Evolutionary conservation across 2,329 filamentous ascomycete species (phyloP).

Genomic region (Alternaria triticimaculans): DNA sequence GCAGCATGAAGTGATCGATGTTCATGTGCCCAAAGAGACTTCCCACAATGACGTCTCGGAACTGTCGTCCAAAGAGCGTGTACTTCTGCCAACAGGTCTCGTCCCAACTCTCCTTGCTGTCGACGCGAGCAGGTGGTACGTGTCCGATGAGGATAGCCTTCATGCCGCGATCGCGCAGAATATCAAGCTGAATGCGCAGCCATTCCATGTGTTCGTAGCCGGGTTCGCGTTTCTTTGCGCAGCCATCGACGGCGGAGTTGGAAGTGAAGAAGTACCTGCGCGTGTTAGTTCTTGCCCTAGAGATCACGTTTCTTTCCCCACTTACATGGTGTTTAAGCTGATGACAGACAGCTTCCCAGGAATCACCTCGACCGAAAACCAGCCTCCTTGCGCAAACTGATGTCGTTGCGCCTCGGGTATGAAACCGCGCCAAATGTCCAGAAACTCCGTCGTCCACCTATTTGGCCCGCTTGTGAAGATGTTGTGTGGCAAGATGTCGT

Average conservation of each 20-base stretch:
- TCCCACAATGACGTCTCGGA: slow-evolving; percentile 84
- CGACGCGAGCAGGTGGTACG: slow-evolving; percentile 86
- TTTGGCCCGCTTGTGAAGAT: slow-evolving; percentile 88
- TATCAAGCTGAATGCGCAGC: slow-evolving; percentile 86
- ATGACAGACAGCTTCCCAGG: slow-evolving; percentile 85
- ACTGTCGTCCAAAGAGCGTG: slow-evolving; percentile 86
- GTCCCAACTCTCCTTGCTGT: slow-evolving; percentile 88
- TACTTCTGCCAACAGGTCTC: slow-evolving; percentile 99
- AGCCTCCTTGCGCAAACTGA: slow-evolving; percentile 89
- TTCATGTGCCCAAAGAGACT: slow-evolving; percentile 96
- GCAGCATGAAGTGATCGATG: slow-evolving; percentile 93
- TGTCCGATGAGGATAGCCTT: slow-evolving; percentile 95
- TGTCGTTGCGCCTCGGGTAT: slow-evolving; percentile 93
- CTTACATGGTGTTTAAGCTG: slow-evolving; percentile 85
- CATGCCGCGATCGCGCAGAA: slow-evolving; percentile 82
- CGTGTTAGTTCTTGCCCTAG: not conserved
- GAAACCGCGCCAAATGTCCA: slow-evolving; percentile 80
- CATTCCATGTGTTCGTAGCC: slow-evolving; percentile 97
- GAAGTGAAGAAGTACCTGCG: slow-evolving; percentile 85
- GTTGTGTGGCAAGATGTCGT: slow-evolving; percentile 97
- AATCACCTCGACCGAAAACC: slow-evolving; percentile 93
- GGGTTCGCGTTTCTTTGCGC: slow-evolving; percentile 76
- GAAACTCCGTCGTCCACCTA: slow-evolving; percentile 78
- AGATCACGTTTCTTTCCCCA: not conserved
- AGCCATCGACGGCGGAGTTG: slow-evolving; percentile 93